These are phyloP conservation scores for Akanthomyces uredinophilus DNA, from an alignment of 2,329 filamentous ascomycete genomes.

Conservation along the genomic window DNA sequence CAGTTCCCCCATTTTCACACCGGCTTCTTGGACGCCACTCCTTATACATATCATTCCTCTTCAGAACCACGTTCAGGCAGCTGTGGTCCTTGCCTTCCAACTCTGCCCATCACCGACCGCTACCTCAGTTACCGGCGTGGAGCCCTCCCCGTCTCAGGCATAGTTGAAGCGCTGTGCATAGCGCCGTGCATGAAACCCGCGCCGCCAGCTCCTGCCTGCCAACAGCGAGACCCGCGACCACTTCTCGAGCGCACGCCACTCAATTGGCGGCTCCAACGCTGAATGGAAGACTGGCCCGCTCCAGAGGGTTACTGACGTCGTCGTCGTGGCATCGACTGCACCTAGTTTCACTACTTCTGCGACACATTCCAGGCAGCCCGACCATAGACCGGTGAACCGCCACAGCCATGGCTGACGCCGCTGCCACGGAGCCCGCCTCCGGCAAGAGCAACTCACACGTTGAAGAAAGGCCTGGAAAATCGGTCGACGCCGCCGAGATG, in stretches of 20 bases:
- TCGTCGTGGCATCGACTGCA: neutral
- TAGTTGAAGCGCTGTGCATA: neutral
- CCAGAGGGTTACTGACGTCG: conserved; percentile 8
- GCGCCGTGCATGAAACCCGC: conserved; percentile 4
- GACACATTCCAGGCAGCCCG: neutral
- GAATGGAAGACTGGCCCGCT: conserved; percentile 11
- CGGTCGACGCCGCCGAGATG: conserved; percentile 17
- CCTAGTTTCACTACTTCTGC: neutral
- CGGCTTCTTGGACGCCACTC: neutral
- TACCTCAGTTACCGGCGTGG: neutral
- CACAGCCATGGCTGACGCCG: conserved; percentile 5
- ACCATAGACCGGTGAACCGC: neutral
- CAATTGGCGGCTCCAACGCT: conserved; percentile 12
- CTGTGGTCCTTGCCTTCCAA: neutral
- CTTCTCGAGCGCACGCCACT: conserved; percentile 12
- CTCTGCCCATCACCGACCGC: neutral
- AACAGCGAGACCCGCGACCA: neutral
- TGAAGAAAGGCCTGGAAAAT: neutral
- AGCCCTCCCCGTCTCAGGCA: conserved; percentile 10
- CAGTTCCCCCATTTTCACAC: neutral
- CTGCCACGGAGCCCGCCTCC: neutral
- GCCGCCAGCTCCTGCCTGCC: conserved; percentile 11
- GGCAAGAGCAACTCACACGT: neutral
- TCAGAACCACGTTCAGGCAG: neutral
- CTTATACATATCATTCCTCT: neutral